A percentile compares a stretch with the other conserved stretches of the same genome.
Evolutionary conservation across 805 yeast species (phyloP).

Genomic region (Starmera dryadoides): DNA sequence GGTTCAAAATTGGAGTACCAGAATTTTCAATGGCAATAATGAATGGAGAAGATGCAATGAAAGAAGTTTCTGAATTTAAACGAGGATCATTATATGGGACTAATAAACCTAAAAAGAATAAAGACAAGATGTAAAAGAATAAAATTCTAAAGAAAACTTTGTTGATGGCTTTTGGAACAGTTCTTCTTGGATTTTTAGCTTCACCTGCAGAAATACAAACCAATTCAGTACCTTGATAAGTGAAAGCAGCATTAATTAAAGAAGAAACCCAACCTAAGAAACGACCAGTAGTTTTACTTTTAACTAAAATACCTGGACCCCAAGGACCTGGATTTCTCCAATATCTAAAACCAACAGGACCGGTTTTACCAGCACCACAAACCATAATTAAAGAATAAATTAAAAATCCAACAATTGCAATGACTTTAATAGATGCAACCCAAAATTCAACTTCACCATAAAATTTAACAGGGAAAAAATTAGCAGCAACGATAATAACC

Average conservation of each 20-base stretch:
- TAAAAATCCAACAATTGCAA: slow-evolving; percentile 49
- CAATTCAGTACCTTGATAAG: slow-evolving; percentile 54
- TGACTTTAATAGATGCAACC: slow-evolving; percentile 44
- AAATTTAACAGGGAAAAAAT: slow-evolving; percentile 46
- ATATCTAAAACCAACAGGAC: slow-evolving; percentile 57
- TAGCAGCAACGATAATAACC: slow-evolving; percentile 33
- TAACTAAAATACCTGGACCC: slow-evolving; percentile 46
- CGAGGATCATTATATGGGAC: slow-evolving; percentile 56
- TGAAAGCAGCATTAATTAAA: slow-evolving; percentile 48
- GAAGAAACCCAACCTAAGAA: slow-evolving; percentile 50
- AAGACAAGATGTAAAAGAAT: slow-evolving; percentile 50
- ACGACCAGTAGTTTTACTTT: slow-evolving; percentile 33
- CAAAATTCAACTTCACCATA: slow-evolving; percentile 53
- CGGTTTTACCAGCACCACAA: slow-evolving; percentile 48
- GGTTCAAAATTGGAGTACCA: slow-evolving; percentile 55
- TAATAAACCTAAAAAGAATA: slow-evolving; percentile 57
- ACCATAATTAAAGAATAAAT: slow-evolving; percentile 47
- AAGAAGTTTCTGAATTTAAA: slow-evolving; percentile 25
- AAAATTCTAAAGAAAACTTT: slow-evolving; percentile 58
- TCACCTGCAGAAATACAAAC: slow-evolving; percentile 56
- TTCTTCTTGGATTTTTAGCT: slow-evolving; percentile 53
- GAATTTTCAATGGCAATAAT: slow-evolving; percentile 58
- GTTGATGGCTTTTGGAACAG: slow-evolving; percentile 61
- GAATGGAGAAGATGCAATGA: slow-evolving; percentile 56
- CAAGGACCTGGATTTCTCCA: slow-evolving; percentile 67